These are phyloP conservation scores for Rhynchospora breviuscula DNA, from an alignment of 176 grass and related monocot genomes.

Conservation along the genomic window DNA sequence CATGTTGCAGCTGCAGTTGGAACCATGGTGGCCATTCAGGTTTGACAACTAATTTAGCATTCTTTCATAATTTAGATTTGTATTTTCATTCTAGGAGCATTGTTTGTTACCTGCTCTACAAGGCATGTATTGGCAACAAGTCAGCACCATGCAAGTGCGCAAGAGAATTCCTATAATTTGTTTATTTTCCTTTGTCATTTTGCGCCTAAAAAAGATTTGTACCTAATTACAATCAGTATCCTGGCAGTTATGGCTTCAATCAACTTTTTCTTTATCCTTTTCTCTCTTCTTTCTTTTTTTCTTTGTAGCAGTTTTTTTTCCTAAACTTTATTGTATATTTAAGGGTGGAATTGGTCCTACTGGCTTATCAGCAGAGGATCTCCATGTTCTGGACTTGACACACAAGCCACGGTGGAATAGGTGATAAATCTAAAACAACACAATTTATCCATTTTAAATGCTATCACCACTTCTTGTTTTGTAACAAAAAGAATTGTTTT, in stretches of 20 bases:
- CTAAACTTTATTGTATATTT: conserved; percentile 17
- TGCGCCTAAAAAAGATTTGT: background rate
- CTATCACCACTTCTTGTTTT: conserved; percentile 1
- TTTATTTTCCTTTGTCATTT: background rate
- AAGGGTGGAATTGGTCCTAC: conserved; percentile 97
- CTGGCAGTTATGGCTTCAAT: background rate
- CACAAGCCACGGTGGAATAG: conserved; percentile 91
- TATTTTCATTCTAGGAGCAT: background rate
- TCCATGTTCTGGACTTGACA: conserved; percentile 94
- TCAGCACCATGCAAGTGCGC: background rate
- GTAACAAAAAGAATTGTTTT: background rate
- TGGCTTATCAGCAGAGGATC: conserved; percentile 96
- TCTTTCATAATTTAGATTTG: background rate
- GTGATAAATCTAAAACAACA: conserved; percentile 30
- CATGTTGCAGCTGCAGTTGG: conserved; percentile 97
- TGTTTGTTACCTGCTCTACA: background rate
- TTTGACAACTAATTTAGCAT: conserved; percentile 16
- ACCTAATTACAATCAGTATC: background rate
- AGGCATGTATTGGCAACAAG: background rate
- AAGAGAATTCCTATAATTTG: background rate
- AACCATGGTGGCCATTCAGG: conserved; percentile 99
- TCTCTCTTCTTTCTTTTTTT: background rate
- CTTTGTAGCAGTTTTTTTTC: background rate
- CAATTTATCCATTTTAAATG: conserved; percentile 10
- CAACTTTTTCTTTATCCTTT: background rate